Base-by-base conservation (phyloP, 345 rosid genomes). In the Bruguiera parviflora region DNA sequence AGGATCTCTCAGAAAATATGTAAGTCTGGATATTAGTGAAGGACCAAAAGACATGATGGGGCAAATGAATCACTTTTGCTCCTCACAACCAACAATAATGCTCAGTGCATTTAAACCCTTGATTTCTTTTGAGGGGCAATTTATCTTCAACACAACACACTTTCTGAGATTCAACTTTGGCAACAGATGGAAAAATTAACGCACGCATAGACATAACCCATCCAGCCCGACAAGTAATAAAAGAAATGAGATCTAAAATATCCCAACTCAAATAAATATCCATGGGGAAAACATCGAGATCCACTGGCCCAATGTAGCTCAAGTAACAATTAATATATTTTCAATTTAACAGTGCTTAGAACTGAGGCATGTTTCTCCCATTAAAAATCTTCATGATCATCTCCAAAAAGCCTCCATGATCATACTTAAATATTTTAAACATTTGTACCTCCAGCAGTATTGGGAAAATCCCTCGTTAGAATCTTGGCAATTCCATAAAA, bases 401-500 rank as follows among this genome's bases (percentile, higher is more conserved):
- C 68, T 71, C 71, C 75, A 69, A 18, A 64, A 73, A 57, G 64
- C 55, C 58, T 66, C 73, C 65, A 74, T 53, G 60, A 21, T 39
- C 77, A 73, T 62, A 32, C 35, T 66, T 37, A 8, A 58, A 39
- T 46, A 28, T 58, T 52, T 74, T 32, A 64, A 63, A 51, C 75
- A 63, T 43, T 59, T 20, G 67, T 49, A 73, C 68, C 71, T 55
- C 71, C 59, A 56, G 19, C 51, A 60, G 65, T 58, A 39, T 55
- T 51, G 49, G 33, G n/a, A 15, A 75, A 56, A 53, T 31, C 73
- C 53, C 52, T 67, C 62, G 57, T 53, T 68, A 49, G 29, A 63
- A 64, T 47, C 49, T 37, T 66, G 63, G 37, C 65, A 55, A 74
- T 75, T 64, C 83, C 69, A 77, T 8, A 65, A 72, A 66, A 60